phyloP scores from a whole-genome alignment of 1,139 yeast species.

The Geotrichum carabidarum region DNA sequence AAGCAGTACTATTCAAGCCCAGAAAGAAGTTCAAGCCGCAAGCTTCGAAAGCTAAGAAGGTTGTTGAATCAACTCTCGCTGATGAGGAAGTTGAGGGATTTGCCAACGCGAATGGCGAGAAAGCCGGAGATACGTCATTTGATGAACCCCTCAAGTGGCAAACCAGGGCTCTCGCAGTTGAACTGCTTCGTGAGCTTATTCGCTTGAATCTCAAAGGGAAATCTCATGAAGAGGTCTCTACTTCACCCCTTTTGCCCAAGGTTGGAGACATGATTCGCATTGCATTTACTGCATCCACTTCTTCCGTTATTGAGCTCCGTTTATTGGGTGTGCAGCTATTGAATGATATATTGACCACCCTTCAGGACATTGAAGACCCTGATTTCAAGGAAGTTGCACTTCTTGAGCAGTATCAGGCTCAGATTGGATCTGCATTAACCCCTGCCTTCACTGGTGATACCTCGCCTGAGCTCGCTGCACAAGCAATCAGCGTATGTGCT shows the following conservation, averaged over 20 bases:
- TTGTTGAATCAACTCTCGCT: conserved; percentile 28
- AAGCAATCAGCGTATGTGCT: conserved; percentile 76
- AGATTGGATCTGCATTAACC: conserved; percentile 79
- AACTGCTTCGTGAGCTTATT: conserved; percentile 52
- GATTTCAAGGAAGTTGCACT: conserved; percentile 66
- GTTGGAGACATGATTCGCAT: conserved; percentile 71
- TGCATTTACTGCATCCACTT: conserved; percentile 80
- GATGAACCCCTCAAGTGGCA: conserved; percentile 67
- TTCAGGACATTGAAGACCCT: conserved; percentile 59
- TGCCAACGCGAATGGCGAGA: conserved; percentile 34
- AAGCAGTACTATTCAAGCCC: conserved; percentile 35
- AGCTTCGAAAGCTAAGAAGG: conserved; percentile 15
- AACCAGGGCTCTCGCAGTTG: conserved; percentile 58
- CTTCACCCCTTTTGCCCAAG: conserved; percentile 42
- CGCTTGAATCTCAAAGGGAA: conserved; percentile 42
- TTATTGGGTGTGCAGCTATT: conserved; percentile 62
- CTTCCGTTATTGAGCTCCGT: conserved; percentile 58
- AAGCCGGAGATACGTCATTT: conserved; percentile 29
- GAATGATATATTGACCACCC: conserved; percentile 51
- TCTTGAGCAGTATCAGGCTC: conserved; percentile 91
- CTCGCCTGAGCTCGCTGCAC: conserved; percentile 66
- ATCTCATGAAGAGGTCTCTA: conserved; percentile 35
- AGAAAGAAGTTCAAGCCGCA: conserved; percentile 25
- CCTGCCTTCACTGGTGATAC: conserved; percentile 82
- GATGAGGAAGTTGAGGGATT: conserved; percentile 48